Base-by-base conservation (phyloP, 2,329 filamentous ascomycete genomes). In the Paraphoma chrysanthemicola region DNA sequence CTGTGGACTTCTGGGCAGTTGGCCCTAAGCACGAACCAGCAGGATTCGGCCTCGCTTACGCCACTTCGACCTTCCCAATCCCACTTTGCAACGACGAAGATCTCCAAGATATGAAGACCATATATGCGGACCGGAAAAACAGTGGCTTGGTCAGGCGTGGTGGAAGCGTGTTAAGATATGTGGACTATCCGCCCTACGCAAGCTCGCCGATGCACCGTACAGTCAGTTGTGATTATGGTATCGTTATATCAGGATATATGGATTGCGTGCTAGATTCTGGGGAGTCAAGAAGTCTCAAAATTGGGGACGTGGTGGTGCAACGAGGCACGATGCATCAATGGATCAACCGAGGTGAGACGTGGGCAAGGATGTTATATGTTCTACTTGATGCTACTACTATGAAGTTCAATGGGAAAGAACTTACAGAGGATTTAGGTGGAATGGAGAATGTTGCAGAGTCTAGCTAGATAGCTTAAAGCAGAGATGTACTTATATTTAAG, bases 61-160 rank as follows among this genome's bases (percentile, higher is more conserved):
- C 78, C 4, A 80, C 82, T 6, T 70, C 76, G n/a, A 58, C 70
- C 42, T 78, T 76, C 51, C 81, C 82, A 1, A 73, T 77, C 10
- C 57, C 78, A 38, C 69, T 84, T 43, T 70, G 71, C 63, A 54
- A 66, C 17, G 73, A 79, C 47, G 59, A 70, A 53, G 82, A 85
- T 66, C 65, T 84, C 5, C 52, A 57, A n/a, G 36, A 67, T 67
- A 6, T 82, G 84, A 68, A 64, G 76, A 42, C 53, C 59, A 44
- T 77, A 77, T 55, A 70, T 82, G 16, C 48, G 67, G 9, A 60
- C 72, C 39, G 41, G 8, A 16, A 52, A 33, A 76, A 78, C 1
- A 80, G 82, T 0, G 82, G 82, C 1, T 70, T 85, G 4, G 74
- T 77, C 11, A 70, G 80, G 17, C 73, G 76, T 5, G 66, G 67